Evolutionary conservation across 495 filamentous ascomycete genomes (phyloP).

Genomic region (Penicillium taxi): DNA sequence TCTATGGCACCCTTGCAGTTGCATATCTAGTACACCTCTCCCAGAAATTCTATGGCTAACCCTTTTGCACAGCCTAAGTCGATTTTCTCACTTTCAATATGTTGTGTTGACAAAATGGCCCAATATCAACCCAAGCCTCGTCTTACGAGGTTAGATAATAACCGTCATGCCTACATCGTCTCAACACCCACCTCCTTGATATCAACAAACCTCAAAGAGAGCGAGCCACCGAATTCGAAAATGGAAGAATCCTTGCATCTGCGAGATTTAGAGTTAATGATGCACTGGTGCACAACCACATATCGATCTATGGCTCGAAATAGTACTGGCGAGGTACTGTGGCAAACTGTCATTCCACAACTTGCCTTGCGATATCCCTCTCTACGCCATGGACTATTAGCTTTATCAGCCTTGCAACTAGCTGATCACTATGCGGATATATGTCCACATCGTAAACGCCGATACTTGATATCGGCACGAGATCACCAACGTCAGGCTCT

Average conservation of each 20-base stretch:
- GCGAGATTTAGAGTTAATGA: conserved; percentile 39
- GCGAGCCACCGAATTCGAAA: background rate
- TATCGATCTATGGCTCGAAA: conserved; percentile 34
- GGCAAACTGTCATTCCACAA: conserved; percentile 38
- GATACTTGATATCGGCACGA: conserved; percentile 23
- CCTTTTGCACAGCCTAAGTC: conserved; percentile 9
- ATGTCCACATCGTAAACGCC: conserved; percentile 10
- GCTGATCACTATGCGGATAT: conserved; percentile 15
- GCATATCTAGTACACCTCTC: no score
- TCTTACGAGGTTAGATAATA: conserved; percentile 19
- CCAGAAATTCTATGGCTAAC: no score
- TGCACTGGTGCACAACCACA: conserved; percentile 40
- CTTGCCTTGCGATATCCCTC: conserved; percentile 37
- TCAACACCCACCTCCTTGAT: conserved; percentile 8
- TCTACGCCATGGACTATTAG: conserved; percentile 44
- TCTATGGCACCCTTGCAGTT: no score
- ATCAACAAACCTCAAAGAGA: background rate
- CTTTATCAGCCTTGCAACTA: conserved; percentile 42
- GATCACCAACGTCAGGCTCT: conserved; percentile 36
- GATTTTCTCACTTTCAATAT: conserved; percentile 30
- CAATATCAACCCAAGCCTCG: conserved; percentile 23
- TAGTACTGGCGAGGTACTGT: conserved; percentile 28
- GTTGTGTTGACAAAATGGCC: no score
- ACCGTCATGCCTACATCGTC: conserved; percentile 9
- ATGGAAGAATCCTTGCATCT: conserved; percentile 11